A percentile compares a stretch with the other conserved stretches of the same genome.
Evolutionary conservation across 495 filamentous ascomycete genomes (phyloP).

Genomic region (Neurospora terricola): DNA sequence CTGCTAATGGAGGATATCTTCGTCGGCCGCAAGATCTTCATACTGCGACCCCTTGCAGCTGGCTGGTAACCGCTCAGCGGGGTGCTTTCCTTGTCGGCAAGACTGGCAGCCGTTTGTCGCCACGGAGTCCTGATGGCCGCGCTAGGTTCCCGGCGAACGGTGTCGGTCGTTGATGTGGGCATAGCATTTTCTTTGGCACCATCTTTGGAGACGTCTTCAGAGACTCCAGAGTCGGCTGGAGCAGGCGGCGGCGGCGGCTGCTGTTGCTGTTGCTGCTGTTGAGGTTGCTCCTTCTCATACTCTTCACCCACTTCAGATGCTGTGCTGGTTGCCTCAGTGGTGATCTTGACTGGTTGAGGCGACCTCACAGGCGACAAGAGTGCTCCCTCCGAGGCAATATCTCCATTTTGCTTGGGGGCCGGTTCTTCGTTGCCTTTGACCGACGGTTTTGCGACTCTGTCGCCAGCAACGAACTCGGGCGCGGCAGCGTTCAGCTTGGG

Average conservation of each 20-base stretch:
- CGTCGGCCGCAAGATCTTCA: constrained; percentile 70
- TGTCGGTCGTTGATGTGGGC: constrained; percentile 15
- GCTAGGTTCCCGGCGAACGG: constrained; percentile 34
- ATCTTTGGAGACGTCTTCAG: background rate
- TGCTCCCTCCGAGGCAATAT: constrained; percentile 12
- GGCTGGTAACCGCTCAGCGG: constrained; percentile 48
- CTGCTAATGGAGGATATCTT: constrained; percentile 23
- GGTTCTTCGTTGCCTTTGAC: constrained; percentile 13
- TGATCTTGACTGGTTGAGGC: constrained; percentile 22
- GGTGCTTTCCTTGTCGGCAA: constrained; percentile 39
- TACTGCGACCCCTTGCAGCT: constrained; percentile 46
- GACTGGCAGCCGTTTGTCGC: constrained; percentile 48
- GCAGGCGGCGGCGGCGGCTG: constrained; percentile 1
- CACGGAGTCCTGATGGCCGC: constrained; percentile 56
- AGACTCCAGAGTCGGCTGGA: background rate
- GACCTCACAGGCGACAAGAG: constrained; percentile 22
- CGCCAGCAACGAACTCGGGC: constrained; percentile 34
- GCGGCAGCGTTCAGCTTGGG: constrained; percentile 41
- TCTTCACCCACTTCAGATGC: constrained; percentile 32
- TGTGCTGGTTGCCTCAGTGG: constrained; percentile 21
- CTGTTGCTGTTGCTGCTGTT: constrained; percentile 9
- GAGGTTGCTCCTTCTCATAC: constrained; percentile 22
- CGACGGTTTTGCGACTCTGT: constrained; percentile 17
- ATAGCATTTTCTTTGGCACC: constrained; percentile 21
- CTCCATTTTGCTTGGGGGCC: constrained; percentile 5